Evolutionary conservation across 352 stramenopile species (phyloP).

Genomic region (Phytophthora brassicae): DNA sequence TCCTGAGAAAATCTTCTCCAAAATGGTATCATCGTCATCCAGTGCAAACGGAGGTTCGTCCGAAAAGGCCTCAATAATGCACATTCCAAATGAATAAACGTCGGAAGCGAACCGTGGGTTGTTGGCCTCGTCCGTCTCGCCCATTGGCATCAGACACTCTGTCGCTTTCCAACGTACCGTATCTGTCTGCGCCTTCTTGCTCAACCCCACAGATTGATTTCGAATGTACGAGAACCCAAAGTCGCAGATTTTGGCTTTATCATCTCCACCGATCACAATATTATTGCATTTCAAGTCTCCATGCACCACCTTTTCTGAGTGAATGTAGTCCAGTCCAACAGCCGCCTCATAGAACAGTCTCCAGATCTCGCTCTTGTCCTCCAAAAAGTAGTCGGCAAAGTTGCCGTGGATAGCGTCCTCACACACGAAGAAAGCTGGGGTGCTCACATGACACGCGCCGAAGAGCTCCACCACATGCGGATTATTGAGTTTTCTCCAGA

Average conservation of each 20-base stretch:
- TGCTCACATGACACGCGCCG: constrained; percentile 51
- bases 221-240: constrained; percentile 43
- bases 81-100: constrained; percentile 48
- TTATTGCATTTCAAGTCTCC: constrained; percentile 89
- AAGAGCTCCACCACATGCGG: constrained; percentile 46
- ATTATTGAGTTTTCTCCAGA: constrained; percentile 41
- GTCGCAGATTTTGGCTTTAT: constrained; percentile 39
- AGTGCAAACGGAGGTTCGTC: constrained; percentile 27
- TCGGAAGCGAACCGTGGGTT: constrained; percentile 43
- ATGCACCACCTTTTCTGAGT: constrained; percentile 67
- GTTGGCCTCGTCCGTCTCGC: constrained; percentile 4
- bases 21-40: constrained; percentile 29
- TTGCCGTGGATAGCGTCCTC: constrained; percentile 34
- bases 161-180: constrained; percentile 39
- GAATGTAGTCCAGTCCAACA: constrained; percentile 68
- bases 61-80: constrained; percentile 35
- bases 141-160: constrained; percentile 33
- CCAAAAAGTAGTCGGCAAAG: constrained; percentile 32
- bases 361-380: constrained; percentile 28
- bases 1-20: constrained; percentile 24
- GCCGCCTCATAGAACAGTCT: constrained; percentile 38
- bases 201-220: constrained; percentile 35
- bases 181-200: constrained; percentile 24
- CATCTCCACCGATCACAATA: constrained; percentile 57
- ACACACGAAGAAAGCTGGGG: constrained; percentile 38